phyloP scores from a whole-genome alignment of 2,329 filamentous ascomycete genomes.

The Talaromyces verruculosus region DNA sequence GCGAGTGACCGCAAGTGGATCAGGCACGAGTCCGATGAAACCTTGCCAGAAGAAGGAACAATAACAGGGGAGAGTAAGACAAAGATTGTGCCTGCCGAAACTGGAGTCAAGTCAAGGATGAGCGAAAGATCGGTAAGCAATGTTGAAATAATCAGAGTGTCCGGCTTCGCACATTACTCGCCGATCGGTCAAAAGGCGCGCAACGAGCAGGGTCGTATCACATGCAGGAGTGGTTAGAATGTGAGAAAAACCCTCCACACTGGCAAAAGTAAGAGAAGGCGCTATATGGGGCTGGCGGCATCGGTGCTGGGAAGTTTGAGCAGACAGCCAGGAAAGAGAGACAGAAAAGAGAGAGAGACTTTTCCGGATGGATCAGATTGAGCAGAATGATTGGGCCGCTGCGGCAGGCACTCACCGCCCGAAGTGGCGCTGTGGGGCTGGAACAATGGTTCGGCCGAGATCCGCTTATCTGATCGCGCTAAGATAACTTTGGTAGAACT shows the following conservation, averaged over 20 bases:
- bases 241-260: not conserved
- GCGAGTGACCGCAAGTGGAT: constrained; percentile 1
- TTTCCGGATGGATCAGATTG: not conserved
- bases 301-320: not conserved
- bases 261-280: not conserved
- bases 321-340: not conserved
- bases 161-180: constrained; percentile 15
- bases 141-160: constrained; percentile 10
- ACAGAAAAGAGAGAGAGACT: not conserved
- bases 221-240: constrained; percentile 5
- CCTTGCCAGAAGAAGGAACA: not conserved
- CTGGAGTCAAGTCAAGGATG: not conserved
- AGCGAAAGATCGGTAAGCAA: not conserved
- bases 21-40: constrained; percentile 4
- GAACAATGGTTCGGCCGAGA: constrained; percentile 33
- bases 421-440: not conserved
- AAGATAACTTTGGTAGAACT: constrained; percentile 35
- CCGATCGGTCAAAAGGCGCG: constrained; percentile 11
- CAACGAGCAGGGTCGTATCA: constrained; percentile 12
- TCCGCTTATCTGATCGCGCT: constrained; percentile 47
- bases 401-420: not conserved
- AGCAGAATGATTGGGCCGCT: not conserved
- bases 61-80: constrained; percentile 5
- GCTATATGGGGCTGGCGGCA: constrained; percentile 3
- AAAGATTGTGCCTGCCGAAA: not conserved